A percentile compares a stretch with the other conserved stretches of the same genome.
Conservation (phyloP, 2,329 filamentous ascomycete species). For the Trichoderma lentiforme region DNA sequence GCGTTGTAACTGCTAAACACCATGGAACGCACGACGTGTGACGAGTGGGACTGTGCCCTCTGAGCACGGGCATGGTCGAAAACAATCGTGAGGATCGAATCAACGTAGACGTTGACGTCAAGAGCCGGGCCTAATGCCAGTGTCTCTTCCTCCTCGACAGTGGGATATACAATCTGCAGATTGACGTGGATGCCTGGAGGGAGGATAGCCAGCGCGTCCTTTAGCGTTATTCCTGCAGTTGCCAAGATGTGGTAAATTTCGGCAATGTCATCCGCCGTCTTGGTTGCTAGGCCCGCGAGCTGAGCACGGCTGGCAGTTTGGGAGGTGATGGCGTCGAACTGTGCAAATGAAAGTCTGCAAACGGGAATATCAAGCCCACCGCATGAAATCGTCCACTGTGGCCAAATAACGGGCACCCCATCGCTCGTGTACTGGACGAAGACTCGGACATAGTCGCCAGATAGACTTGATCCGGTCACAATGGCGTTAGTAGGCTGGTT, state of each 20-base stretch:
- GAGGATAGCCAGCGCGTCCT: conserved; percentile 71
- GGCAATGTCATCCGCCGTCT: conserved; percentile 54
- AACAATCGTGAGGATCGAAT: conserved; percentile 77
- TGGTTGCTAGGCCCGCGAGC: conserved; percentile 41
- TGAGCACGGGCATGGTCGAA: conserved; percentile 83
- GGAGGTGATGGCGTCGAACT: conserved; percentile 59
- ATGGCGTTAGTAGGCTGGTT: conserved; percentile 77
- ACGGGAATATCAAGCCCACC: conserved; percentile 78
- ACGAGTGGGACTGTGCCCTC: conserved; percentile 58
- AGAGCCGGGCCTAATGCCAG: conserved; percentile 69
- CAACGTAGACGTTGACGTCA: conserved; percentile 83
- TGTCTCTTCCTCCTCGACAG: conserved; percentile 65
- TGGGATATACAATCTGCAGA: conserved; percentile 87
- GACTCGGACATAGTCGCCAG: conserved; percentile 89
- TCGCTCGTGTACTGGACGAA: conserved; percentile 92
- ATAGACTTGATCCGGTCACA: conserved; percentile 91
- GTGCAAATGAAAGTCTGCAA: conserved; percentile 69
- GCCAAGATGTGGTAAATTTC: conserved; percentile 70
- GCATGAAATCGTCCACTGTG: conserved; percentile 74
- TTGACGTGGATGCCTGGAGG: conserved; percentile 83
- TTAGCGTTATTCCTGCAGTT: conserved; percentile 73
- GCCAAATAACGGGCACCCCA: conserved; percentile 81
- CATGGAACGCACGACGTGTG: conserved; percentile 76
- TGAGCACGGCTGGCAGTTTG: conserved; percentile 42
- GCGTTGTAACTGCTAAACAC: conserved; percentile 94